phyloP scores from a whole-genome alignment of 345 rosid species.

The Capsella bursapastoris region DNA sequence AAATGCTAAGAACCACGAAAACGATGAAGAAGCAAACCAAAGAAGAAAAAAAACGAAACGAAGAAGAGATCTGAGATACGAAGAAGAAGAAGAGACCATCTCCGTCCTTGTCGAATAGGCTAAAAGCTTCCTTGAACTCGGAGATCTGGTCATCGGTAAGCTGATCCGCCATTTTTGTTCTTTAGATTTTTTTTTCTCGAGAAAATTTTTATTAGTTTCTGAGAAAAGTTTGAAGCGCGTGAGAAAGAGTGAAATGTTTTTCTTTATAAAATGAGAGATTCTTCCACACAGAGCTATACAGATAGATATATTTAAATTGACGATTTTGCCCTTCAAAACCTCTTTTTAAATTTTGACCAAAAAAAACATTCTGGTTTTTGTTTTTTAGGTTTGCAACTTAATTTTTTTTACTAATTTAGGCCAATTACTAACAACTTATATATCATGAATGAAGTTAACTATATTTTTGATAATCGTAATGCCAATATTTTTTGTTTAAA shows the following conservation, averaged over 20 bases:
- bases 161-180: slow-evolving; percentile 50
- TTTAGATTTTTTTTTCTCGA: slow-evolving; percentile 6
- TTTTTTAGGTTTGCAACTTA: no score
- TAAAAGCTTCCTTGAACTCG: slow-evolving; percentile 44
- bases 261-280: slow-evolving; percentile 6
- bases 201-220: background rate
- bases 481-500: no score
- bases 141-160: slow-evolving; percentile 56
- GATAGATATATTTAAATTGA: background rate
- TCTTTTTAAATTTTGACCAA: no score
- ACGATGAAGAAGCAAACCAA: background rate
- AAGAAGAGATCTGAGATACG: slow-evolving; percentile 33
- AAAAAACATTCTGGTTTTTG: no score
- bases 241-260: background rate
- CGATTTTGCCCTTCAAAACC: background rate
- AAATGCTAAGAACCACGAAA: background rate
- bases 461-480: no score
- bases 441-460: no score
- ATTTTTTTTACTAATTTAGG: no score
- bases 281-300: background rate
- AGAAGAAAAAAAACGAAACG: background rate
- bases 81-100: slow-evolving; percentile 48
- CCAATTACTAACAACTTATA: no score
- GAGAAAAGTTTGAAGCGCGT: slow-evolving; percentile 18
- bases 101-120: slow-evolving; percentile 54